Conservation (phyloP, 2,329 filamentous ascomycete genomes). For the Fusarium sp. region DNA sequence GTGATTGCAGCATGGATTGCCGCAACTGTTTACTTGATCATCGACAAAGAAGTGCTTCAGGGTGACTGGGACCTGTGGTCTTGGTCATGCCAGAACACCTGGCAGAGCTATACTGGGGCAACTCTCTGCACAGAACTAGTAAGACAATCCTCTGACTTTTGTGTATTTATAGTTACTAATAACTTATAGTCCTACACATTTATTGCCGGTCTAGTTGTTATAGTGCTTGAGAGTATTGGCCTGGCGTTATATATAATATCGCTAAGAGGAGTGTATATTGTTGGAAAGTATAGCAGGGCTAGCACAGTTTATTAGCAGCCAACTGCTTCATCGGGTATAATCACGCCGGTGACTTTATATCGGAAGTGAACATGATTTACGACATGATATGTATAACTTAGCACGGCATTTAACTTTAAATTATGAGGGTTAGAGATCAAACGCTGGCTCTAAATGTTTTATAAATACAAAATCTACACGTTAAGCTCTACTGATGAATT, state of each 20-base stretch:
- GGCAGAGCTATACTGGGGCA: not conserved
- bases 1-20: not conserved
- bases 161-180: not conserved
- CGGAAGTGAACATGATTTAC: too few species aligned
- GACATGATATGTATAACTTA: too few species aligned
- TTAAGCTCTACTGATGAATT: too few species aligned
- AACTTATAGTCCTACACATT: not conserved
- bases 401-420: too few species aligned
- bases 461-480: too few species aligned
- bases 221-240: not conserved
- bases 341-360: not conserved
- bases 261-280: not conserved
- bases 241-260: not conserved
- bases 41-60: slow-evolving; percentile 1
- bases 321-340: not conserved
- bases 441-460: too few species aligned
- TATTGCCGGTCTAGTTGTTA: not conserved
- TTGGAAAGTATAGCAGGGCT: slow-evolving; percentile 11
- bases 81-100: slow-evolving; percentile 7
- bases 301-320: not conserved
- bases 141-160: not conserved
- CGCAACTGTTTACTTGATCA: not conserved
- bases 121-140: slow-evolving; percentile 4
- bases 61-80: slow-evolving; percentile 13
- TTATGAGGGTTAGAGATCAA: too few species aligned